phyloP scores from a whole-genome alignment of 441 rosid genomes.

The Manihot esculenta region DNA sequence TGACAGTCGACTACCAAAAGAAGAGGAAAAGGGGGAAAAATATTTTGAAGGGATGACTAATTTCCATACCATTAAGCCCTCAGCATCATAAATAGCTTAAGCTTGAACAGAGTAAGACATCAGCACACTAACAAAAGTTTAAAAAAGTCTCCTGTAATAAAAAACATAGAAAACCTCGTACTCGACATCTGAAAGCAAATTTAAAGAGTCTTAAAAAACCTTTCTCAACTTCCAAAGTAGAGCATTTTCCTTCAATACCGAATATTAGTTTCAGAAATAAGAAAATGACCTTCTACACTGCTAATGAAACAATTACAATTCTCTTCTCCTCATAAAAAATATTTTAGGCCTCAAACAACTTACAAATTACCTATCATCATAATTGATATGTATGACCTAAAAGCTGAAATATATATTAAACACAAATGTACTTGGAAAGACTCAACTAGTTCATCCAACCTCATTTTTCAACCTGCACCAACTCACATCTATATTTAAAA shows the following conservation, averaged over 20 bases:
- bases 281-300: background rate
- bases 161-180: background rate
- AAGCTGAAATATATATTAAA: background rate
- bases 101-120: background rate
- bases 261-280: background rate
- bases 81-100: background rate
- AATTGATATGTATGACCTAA: too few species aligned
- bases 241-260: background rate
- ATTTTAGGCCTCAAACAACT: background rate
- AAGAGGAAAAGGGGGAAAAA: too few species aligned
- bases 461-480: background rate
- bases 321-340: background rate
- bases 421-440: background rate
- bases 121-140: background rate
- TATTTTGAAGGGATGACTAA: background rate
- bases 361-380: background rate
- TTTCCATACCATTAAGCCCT: background rate
- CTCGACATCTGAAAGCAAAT: background rate
- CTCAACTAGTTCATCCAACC: background rate
- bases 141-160: background rate
- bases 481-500: conserved; percentile 1
- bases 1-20: too few species aligned
- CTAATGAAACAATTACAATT: background rate
- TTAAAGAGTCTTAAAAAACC: background rate
- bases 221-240: background rate